Base-by-base conservation (phyloP, 257 asterid species). In the Mentha longifolia region DNA sequence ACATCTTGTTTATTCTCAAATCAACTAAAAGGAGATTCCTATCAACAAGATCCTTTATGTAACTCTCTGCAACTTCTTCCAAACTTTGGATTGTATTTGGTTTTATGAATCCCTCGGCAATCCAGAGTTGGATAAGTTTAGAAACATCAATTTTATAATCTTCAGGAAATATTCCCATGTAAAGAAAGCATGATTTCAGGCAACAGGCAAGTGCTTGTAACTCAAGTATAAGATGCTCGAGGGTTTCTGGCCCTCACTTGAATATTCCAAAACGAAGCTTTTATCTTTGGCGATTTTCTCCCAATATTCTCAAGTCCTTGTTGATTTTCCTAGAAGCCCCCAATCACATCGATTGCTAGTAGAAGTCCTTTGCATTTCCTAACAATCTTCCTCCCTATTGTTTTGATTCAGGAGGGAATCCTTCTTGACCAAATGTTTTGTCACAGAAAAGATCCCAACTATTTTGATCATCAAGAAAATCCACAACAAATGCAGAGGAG, bases 31-130 rank as follows among this genome's bases (percentile, higher is more conserved):
- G n/a, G 6, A 71, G 68, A 35, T 59, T 59, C 60, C 75, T 70
- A 9, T 31, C 75, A 46, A 46, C 12, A 2, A 70, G 68, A 1
- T 59, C 46, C 28, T 45, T 16, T 10, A 70, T 28, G 67, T 43
- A 70, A 10, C 41, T 42, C 67, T 70, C 47, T 4, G 74, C 66
- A 70, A 57, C 16, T 6, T 16, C 67, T 17, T 70, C 75, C 60
- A 70, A 16, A 43, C n/a, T 70, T 43, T 58, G 19, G n/a, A 0
- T 55, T 56, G 13, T 13, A 11, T 56, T 31, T 31, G 37, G 0
- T 31, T 31, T 69, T 22, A 69, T 14, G 0, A 58, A 9, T 11
- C 74, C 74, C 37, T 70, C 67, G 0, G 74, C 67, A 9, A 70
- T 14, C 67, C 59, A 70, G 43, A 58, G 49, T 30, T 58, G 28